Evolutionary conservation across 768 basidiomycete species (phyloP).

Genomic region (Clitopilus hobsonii): DNA sequence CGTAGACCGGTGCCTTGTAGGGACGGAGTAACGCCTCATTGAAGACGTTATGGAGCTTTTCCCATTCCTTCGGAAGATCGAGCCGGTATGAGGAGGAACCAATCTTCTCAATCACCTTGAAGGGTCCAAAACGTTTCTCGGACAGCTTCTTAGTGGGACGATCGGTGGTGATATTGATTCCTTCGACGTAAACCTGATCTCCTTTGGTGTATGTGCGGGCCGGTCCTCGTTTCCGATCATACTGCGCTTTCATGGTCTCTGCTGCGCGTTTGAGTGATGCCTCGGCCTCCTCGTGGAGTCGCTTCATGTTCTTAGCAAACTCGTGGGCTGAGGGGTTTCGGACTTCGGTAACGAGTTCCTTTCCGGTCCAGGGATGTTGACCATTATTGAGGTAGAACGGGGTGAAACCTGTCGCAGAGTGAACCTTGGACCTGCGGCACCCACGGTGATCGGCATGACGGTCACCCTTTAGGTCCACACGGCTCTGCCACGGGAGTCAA

Average conservation of each 20-base stretch:
- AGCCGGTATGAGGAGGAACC: constrained; percentile 10
- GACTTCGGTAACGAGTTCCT: constrained; percentile 9
- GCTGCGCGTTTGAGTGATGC: constrained; percentile 8
- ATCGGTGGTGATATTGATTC: constrained; percentile 7
- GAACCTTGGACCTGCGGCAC: no score
- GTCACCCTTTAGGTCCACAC: no score
- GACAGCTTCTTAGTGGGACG: constrained; percentile 14
- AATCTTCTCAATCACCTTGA: constrained; percentile 10
- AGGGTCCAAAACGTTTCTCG: constrained; percentile 15
- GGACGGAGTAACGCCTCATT: background rate
- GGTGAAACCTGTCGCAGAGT: constrained; percentile 17
- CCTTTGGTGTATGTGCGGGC: constrained; percentile 7
- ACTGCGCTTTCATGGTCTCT: constrained; percentile 11
- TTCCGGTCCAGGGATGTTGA: constrained; percentile 13
- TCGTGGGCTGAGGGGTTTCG: constrained; percentile 9
- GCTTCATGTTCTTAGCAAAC: constrained; percentile 12
- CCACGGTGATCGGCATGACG: no score
- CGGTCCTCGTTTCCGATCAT: constrained; percentile 2
- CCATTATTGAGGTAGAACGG: constrained; percentile 23
- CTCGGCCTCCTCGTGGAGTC: constrained; percentile 7
- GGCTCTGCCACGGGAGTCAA: no score
- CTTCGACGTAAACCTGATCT: constrained; percentile 13
- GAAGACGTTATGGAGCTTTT: background rate
- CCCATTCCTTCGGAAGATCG: background rate
- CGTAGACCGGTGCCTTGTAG: background rate